A percentile compares a stretch with the other conserved stretches of the same genome.
Evolutionary conservation across 352 stramenopile species (phyloP).

Genomic region (Phytophthora pinifolia): DNA sequence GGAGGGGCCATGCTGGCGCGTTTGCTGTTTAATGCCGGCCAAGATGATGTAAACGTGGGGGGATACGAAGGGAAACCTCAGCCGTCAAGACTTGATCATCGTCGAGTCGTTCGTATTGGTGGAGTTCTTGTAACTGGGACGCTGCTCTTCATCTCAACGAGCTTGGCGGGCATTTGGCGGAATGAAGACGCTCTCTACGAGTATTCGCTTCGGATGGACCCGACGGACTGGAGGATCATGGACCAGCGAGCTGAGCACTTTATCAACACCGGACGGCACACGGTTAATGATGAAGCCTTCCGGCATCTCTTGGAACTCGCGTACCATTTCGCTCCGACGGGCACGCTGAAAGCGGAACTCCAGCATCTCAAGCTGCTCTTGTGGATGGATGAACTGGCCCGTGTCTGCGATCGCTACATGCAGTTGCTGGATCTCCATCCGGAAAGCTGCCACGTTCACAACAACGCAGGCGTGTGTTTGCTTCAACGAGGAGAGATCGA

Average conservation of each 20-base stretch:
- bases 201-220: constrained; percentile 40
- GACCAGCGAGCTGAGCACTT: constrained; percentile 29
- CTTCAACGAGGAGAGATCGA: constrained; percentile 8
- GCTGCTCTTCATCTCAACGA: constrained; percentile 28
- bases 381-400: constrained; percentile 7
- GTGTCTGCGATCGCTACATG: constrained; percentile 26
- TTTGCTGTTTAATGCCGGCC: constrained; percentile 10
- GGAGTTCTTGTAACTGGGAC: constrained; percentile 7
- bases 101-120: background rate
- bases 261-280: constrained; percentile 6
- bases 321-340: constrained; percentile 25
- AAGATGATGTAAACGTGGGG: background rate
- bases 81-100: constrained; percentile 1
- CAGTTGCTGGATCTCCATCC: constrained; percentile 17
- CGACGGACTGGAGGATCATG: constrained; percentile 55
- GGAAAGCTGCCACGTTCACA: constrained; percentile 28
- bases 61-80: constrained; percentile 5
- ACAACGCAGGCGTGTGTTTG: constrained; percentile 36
- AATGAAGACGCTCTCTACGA: constrained; percentile 38
- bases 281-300: constrained; percentile 15
- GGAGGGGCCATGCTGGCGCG: constrained; percentile 21
- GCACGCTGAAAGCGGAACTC: constrained; percentile 33
- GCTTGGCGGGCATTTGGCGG: constrained; percentile 34
- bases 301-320: constrained; percentile 22
- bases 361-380: constrained; percentile 25